Percentiles rank a stretch among this genome's conserved stretches.
These are phyloP conservation scores for Chlamydomonas applanata DNA, from an alignment of 139 green algal genomes.

Conservation along the genomic window DNA sequence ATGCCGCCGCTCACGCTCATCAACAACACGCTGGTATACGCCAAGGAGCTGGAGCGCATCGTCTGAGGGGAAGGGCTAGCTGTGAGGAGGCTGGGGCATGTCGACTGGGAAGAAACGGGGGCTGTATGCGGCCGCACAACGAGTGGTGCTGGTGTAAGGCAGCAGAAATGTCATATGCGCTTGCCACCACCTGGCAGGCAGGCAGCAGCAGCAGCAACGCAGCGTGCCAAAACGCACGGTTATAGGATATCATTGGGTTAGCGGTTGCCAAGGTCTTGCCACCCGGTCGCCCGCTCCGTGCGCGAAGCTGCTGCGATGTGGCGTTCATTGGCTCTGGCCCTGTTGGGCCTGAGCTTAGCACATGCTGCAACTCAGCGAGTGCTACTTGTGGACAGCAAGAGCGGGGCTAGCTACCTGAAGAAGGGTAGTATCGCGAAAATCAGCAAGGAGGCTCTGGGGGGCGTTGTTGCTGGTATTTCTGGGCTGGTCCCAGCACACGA, in stretches of 20 bases:
- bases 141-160: background rate
- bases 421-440: too few relatives aligned
- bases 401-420: too few relatives aligned
- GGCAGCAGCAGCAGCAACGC: too few relatives aligned
- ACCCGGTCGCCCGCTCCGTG: too few relatives aligned
- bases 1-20: constrained; percentile 71
- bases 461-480: too few relatives aligned
- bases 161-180: background rate
- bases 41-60: constrained; percentile 94
- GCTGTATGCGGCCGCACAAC: background rate
- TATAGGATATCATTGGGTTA: too few relatives aligned
- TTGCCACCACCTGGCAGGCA: too few relatives aligned
- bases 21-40: constrained; percentile 86
- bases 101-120: too few relatives aligned
- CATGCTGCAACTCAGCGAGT: constrained; percentile 9
- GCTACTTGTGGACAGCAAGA: background rate
- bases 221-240: too few relatives aligned
- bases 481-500: background rate
- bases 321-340: background rate
- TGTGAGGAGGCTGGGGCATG: too few relatives aligned
- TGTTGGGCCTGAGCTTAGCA: background rate
- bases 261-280: too few relatives aligned
- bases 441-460: too few relatives aligned
- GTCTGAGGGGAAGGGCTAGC: constrained; percentile 76
- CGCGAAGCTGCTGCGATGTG: background rate